Evolutionary conservation across 257 asterid species (phyloP).

Genomic region (Petrea volubilis): DNA sequence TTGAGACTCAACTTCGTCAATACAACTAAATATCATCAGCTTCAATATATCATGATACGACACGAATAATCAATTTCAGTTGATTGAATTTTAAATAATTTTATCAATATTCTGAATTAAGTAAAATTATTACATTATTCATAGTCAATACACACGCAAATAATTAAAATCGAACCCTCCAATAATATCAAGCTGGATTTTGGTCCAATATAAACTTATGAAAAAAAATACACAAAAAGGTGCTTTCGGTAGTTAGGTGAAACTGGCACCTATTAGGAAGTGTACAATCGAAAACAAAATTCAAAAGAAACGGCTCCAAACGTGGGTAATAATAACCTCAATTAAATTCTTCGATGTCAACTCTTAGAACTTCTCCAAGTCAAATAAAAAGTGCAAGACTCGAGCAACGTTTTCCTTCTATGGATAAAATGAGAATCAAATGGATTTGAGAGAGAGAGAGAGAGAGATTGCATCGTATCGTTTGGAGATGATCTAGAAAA

Average conservation of each 20-base stretch:
- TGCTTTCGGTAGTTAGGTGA: conserved; percentile 33
- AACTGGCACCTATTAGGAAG: not conserved
- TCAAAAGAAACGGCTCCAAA: conserved; percentile 33
- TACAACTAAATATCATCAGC: no score
- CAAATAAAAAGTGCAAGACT: conserved; percentile 1
- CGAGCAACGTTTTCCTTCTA: not conserved
- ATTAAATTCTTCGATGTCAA: not conserved
- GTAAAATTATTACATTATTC: no score
- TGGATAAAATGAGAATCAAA: not conserved
- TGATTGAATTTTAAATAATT: no score
- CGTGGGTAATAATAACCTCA: not conserved
- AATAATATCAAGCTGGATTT: not conserved
- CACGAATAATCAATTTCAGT: no score
- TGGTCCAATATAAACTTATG: no score
- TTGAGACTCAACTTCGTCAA: no score
- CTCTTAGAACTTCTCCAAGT: not conserved
- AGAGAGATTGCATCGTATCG: not conserved
- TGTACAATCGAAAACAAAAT: not conserved
- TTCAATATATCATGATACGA: no score
- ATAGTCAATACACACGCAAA: no score
- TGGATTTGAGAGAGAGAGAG: not conserved
- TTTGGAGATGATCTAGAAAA: not conserved
- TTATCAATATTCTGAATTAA: no score
- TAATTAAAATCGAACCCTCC: no score
- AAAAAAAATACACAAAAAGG: no score